Evolutionary conservation across 2,329 filamentous ascomycete genomes (phyloP).

Genomic region (Diaporthe sp.): DNA sequence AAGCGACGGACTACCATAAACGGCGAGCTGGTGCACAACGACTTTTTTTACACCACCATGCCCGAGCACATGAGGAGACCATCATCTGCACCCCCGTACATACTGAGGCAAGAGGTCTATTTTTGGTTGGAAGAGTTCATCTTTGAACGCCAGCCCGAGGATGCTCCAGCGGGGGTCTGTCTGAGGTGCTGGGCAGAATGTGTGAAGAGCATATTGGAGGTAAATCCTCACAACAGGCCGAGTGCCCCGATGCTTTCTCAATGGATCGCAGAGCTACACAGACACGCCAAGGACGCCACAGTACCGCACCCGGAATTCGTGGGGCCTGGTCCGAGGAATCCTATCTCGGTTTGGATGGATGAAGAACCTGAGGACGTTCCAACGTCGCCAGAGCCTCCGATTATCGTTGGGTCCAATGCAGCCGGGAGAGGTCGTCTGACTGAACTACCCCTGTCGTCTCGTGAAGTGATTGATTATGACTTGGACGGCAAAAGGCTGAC

Average conservation of each 20-base stretch:
- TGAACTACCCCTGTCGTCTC: neutral
- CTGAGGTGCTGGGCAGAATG: constrained; percentile 35
- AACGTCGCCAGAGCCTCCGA: no score
- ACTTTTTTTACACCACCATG: constrained; percentile 32
- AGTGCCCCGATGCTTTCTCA: neutral
- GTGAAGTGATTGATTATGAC: constrained; percentile 31
- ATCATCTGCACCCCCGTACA: neutral
- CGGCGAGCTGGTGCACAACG: neutral
- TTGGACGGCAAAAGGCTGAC: constrained; percentile 12
- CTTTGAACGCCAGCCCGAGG: neutral
- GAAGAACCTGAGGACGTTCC: no score
- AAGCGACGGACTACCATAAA: neutral
- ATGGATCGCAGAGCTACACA: constrained; percentile 5
- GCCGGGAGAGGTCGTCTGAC: no score
- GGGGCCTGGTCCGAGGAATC: no score
- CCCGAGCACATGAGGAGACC: neutral
- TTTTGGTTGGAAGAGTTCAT: constrained; percentile 24
- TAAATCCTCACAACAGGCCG: constrained; percentile 24
- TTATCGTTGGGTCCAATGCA: no score
- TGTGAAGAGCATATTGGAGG: constrained; percentile 26
- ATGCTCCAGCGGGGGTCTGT: neutral
- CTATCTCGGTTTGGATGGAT: no score
- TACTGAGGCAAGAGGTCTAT: neutral
- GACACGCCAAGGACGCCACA: neutral
- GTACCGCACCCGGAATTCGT: no score